Base-by-base conservation (phyloP, 2,329 filamentous ascomycete genomes). In the Penicillium sp. region DNA sequence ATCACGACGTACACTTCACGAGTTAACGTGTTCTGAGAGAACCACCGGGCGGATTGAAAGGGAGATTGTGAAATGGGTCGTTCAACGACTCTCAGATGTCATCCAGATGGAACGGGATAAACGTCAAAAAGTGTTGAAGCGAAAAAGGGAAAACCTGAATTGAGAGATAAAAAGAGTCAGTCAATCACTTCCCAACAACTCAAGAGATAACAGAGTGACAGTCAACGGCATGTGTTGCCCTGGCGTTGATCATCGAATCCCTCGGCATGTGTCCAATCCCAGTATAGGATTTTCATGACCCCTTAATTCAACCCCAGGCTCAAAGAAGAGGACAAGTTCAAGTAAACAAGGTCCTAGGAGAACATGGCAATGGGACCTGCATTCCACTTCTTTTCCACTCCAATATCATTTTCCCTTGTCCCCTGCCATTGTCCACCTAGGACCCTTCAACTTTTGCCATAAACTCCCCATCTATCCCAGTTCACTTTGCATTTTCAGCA, bases 1-100 rank as follows among this genome's bases (percentile, higher is more conserved):
- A 51, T 49, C 41, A 50, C 45, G 55, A 69, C 68, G 52, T 63
- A 68, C 65, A 64, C 54, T 61, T 62, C 57, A 59, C 56, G 54
- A 57, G 55, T 54, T 57, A 61, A 60, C 50, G 56, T 59, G 49
- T 59, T 58, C 51, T 51, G 49, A 47, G 45, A 34, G 47, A 54
- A 54, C 49, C 53, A 51, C 53, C 55, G 54, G 55, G 54, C 47
- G 50, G 58, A 58, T 60, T 58, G 43, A 59, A 55, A 55, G 52
- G 55, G 51, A 52, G 48, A 52, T 39, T 40, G 45, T 38, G 36
- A 34, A n/a, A 45, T 47, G 35, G 51, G 49, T 47, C 44, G 47
- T 56, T 58, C 53, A 50, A 60, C 50, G 56, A 53, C 57, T 54
- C 57, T 54, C 45, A 57, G 51, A 56, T 50, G 46, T 51, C 36